Percentiles rank a stretch among this genome's conserved stretches.
phyloP scores from a whole-genome alignment of 2,329 filamentous ascomycete species.

The Monilinia fructigena region DNA sequence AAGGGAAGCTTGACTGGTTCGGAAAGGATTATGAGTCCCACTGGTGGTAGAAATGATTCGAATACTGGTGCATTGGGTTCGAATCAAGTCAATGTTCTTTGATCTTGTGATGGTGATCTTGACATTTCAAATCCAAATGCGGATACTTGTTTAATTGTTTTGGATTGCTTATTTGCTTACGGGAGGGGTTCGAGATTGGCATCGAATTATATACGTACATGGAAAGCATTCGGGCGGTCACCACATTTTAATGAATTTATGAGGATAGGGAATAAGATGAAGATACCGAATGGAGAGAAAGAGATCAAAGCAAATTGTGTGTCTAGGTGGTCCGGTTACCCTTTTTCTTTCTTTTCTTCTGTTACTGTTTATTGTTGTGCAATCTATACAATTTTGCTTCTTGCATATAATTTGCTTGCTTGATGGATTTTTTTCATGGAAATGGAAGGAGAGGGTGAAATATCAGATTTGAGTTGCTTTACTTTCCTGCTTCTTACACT shows the following conservation, averaged over 20 bases:
- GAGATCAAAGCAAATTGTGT: conserved; percentile 15
- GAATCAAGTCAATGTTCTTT: conserved; percentile 17
- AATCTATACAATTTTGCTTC: conserved; percentile 13
- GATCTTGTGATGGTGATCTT: background rate
- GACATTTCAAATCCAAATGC: background rate
- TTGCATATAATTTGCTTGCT: conserved; percentile 19
- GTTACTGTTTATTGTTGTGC: conserved; percentile 7
- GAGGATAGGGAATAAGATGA: conserved; percentile 18
- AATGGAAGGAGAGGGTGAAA: background rate
- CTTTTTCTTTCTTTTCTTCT: background rate
- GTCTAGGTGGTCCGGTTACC: conserved; percentile 7
- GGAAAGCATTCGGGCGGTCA: conserved; percentile 8
- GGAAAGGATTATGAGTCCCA: conserved; percentile 18
- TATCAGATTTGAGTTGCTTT: conserved; percentile 7
- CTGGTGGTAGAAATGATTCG: conserved; percentile 3
- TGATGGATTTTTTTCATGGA: conserved; percentile 2
- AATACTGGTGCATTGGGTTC: background rate
- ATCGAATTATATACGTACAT: conserved; percentile 15
- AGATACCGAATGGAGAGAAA: conserved; percentile 17
- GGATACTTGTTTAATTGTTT: conserved; percentile 15
- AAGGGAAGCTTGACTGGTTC: background rate
- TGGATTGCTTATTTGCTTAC: conserved; percentile 15
- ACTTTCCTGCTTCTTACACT: background rate
- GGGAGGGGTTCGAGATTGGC: background rate
- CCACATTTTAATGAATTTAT: conserved; percentile 22